Base-by-base conservation (phyloP, 441 rosid genomes). In the Pelargonium fulgidum region DNA sequence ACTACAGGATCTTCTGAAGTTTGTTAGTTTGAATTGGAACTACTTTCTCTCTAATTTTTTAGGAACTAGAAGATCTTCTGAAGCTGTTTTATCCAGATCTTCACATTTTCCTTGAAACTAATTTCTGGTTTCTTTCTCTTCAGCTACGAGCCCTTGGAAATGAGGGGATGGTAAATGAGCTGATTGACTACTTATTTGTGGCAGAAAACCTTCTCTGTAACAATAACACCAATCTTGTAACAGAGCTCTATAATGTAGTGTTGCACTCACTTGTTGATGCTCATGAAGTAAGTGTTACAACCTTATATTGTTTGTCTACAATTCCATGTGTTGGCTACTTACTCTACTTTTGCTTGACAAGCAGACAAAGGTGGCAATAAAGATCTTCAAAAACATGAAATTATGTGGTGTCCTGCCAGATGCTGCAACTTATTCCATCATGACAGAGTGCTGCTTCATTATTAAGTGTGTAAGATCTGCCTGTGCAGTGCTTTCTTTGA, bases 61-160 rank as follows among this genome's bases (percentile, higher is more conserved):
- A 29, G 36, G 36, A 29, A 29, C 36, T 29, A 29, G 5, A 29
- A 0, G 36, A 29, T 29, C 36, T 29, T 29, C 47, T 42, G 47
- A 42, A 42, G 47, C 47, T 42, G 8, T 54, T 54, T 22, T 8
- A 50, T 13, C 56, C 56, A 12, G 14, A 50, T 6, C n/a, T 3
- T 4, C 1, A 54, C 22, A 19, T 65, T 44, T 59, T 20, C 11
- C 12, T 20, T 36, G 62, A 14, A 47, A 33, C 65, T 76, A 63
- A 66, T 10, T 42, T 29, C 64, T 67, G 20, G 72, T 68, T 67
- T 73, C 62, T 14, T 67, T 68, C 50, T 70, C 72, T 71, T 73
- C 82, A 94, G 98, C 84, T 94, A 66, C 83, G 77, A 81, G 94
- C 87, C 47, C 85, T 90, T 65, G 96, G 97, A 75, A 75, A 81